Conservation (phyloP, 352 stramenopile species). For the Globisporangium apiculatum region DNA sequence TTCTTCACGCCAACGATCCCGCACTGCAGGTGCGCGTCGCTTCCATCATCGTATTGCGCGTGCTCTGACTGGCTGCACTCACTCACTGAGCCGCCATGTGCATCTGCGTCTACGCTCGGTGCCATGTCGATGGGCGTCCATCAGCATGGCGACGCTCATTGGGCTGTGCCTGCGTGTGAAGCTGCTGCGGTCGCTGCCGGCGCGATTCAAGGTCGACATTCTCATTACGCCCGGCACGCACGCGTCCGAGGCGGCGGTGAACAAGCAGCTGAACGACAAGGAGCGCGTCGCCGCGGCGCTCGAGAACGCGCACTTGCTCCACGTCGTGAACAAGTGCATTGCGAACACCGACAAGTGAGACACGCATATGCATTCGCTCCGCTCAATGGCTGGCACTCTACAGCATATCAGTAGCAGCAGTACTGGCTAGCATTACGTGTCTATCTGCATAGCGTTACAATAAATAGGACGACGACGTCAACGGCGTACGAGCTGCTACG, state of each 20-base stretch:
- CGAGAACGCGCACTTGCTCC: slow-evolving; percentile 94
- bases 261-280: slow-evolving; percentile 98
- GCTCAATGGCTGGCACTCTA: too few species aligned
- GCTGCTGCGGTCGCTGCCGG: slow-evolving; percentile 89
- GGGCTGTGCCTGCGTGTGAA: slow-evolving; percentile 95
- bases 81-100: neutral
- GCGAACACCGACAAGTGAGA: slow-evolving; percentile 82
- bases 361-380: too few species aligned
- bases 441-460: slow-evolving; percentile 3
- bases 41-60: neutral
- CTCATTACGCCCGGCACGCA: slow-evolving; percentile 93
- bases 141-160: slow-evolving; percentile 95
- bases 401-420: too few species aligned
- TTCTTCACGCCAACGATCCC: slow-evolving; percentile 94
- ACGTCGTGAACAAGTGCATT: slow-evolving; percentile 97
- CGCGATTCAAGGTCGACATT: slow-evolving; percentile 93
- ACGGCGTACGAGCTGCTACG: too few species aligned
- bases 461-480: slow-evolving; percentile 1
- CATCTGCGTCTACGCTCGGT: neutral
- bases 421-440: too few species aligned
- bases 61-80: neutral
- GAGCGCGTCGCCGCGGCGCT: slow-evolving; percentile 94
- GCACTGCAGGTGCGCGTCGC: slow-evolving; percentile 80
- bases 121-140: too few species aligned
- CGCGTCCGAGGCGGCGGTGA: slow-evolving; percentile 92